Evolutionary conservation across 257 asterid genomes (phyloP).

Genomic region (Leptodermis oblonga): DNA sequence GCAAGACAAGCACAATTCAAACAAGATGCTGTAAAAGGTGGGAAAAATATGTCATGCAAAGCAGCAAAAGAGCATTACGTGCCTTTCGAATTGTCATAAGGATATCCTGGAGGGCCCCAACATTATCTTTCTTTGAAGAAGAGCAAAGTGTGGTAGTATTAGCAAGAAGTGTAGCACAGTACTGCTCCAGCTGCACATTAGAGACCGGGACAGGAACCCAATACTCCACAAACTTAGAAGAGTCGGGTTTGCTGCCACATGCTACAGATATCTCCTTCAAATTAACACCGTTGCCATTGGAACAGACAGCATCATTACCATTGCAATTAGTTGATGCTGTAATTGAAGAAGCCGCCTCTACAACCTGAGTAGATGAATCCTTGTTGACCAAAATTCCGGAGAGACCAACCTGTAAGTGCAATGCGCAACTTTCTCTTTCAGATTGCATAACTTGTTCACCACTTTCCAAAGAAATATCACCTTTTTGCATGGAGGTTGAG

Average conservation of each 20-base stretch:
- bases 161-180: constrained; percentile 65
- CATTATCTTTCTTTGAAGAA: constrained; percentile 43
- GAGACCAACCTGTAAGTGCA: constrained; percentile 14
- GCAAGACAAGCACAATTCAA: neutral
- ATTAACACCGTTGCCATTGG: constrained; percentile 42
- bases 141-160: constrained; percentile 52
- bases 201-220: constrained; percentile 88
- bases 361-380: constrained; percentile 20
- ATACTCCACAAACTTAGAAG: constrained; percentile 66
- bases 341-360: constrained; percentile 30
- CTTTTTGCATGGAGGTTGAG: constrained; percentile 25
- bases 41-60: constrained; percentile 10
- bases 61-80: constrained; percentile 25
- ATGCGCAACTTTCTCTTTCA: constrained; percentile 22
- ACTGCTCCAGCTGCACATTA: constrained; percentile 78
- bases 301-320: constrained; percentile 46
- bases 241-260: constrained; percentile 31
- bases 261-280: constrained; percentile 41
- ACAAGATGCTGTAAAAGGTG: neutral
- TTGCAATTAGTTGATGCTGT: constrained; percentile 12
- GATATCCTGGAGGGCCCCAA: constrained; percentile 64
- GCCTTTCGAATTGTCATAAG: constrained; percentile 75
- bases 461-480: constrained; percentile 22
- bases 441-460: constrained; percentile 18
- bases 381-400: constrained; percentile 14